phyloP scores from a whole-genome alignment of 2,329 filamentous ascomycete genomes.

The Pseudocercospora vitis region DNA sequence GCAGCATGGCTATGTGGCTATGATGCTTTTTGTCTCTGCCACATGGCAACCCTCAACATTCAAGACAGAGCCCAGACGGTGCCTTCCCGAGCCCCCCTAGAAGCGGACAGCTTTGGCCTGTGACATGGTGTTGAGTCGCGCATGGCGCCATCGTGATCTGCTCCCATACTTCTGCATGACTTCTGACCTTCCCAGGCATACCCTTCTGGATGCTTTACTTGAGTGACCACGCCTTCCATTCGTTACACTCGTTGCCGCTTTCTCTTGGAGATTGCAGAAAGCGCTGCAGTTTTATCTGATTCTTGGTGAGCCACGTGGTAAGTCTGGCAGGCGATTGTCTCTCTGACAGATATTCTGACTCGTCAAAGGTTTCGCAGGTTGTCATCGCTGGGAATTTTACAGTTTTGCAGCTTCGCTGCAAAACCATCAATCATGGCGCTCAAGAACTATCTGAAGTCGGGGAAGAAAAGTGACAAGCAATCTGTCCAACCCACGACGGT shows the following conservation, averaged over 20 bases:
- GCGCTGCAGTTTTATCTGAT: too few species aligned
- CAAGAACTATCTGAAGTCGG: conserved; percentile 62
- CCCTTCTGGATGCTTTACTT: neutral
- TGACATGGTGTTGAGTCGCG: neutral
- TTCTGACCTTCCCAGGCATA: neutral
- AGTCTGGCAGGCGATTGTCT: neutral
- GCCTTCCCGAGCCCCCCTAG: neutral
- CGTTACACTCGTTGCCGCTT: neutral
- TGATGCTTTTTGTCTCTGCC: neutral
- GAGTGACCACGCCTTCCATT: neutral
- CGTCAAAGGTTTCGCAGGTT: neutral
- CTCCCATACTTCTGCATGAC: neutral
- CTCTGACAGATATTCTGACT: neutral
- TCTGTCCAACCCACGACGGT: conserved; percentile 26
- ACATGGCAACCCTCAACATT: neutral
- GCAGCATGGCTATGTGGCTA: neutral
- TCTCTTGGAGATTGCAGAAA: neutral
- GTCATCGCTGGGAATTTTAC: neutral
- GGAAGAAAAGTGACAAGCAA: conserved; percentile 42
- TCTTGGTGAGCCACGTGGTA: too few species aligned
- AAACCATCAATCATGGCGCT: conserved; percentile 56
- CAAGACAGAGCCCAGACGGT: neutral
- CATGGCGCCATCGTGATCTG: neutral
- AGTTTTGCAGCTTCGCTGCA: neutral
- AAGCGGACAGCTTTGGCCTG: neutral